phyloP scores from a whole-genome alignment of 116 monocot genomes.

The Zostera marina region DNA sequence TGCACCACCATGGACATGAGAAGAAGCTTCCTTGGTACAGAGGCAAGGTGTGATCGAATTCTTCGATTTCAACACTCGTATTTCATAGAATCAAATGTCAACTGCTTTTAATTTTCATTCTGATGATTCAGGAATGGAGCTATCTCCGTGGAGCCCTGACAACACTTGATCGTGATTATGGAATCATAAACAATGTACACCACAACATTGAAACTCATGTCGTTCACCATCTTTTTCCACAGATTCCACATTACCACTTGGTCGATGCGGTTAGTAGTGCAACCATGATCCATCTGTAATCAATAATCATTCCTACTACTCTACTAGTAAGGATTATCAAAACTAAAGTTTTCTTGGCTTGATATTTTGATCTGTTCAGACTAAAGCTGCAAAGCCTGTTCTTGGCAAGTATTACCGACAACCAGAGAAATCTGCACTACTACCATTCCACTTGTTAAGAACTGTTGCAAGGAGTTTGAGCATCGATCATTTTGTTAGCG shows the following conservation, averaged over 20 bases:
- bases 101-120: too few species aligned
- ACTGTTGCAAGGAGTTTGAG: conserved; percentile 9
- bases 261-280: too few species aligned
- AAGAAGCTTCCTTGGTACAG: conserved; percentile 76
- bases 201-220: conserved; percentile 89
- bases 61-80: too few species aligned
- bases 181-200: conserved; percentile 63
- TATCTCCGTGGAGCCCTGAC: conserved; percentile 74
- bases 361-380: too few species aligned
- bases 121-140: conserved; percentile 49
- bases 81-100: too few species aligned
- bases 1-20: conserved; percentile 76
- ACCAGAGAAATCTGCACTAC: conserved; percentile 6
- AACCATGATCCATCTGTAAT: too few species aligned
- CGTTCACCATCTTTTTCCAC: conserved; percentile 71
- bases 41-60: conserved; percentile 25
- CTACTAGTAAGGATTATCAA: too few species aligned
- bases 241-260: conserved; percentile 67
- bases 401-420: conserved; percentile 12
- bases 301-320: too few species aligned
- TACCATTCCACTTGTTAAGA: conserved; percentile 13
- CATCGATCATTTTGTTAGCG: conserved; percentile 14
- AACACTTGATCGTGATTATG: conserved; percentile 78
- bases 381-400: conserved; percentile 8
- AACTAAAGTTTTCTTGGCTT: too few species aligned